A percentile compares a stretch with the other conserved stretches of the same genome.
Conservation (phyloP, 371 early-diverging fungal genomes). For the Circinella minor region DNA sequence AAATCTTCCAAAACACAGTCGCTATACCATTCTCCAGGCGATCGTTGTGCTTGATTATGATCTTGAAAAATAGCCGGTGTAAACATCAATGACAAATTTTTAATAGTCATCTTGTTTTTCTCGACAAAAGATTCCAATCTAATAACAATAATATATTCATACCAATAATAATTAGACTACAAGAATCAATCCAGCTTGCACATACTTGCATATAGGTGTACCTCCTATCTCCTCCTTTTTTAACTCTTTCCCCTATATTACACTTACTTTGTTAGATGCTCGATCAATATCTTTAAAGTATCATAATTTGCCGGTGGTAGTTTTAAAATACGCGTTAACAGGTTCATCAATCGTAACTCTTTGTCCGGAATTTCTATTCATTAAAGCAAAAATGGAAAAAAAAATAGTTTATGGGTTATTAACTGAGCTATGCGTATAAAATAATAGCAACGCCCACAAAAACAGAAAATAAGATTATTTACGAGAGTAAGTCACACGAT, state of each 20-base stretch:
- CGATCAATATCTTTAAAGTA: conserved; percentile 55
- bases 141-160: neutral
- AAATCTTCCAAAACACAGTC: conserved; percentile 57
- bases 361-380: conserved; percentile 54
- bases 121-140: conserved; percentile 49
- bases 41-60: conserved; percentile 48
- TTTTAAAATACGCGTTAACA: conserved; percentile 53
- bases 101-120: conserved; percentile 63
- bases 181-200: too few relatives aligned
- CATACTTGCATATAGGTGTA: too few relatives aligned
- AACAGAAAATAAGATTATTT: neutral
- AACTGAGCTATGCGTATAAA: too few relatives aligned
- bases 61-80: conserved; percentile 70
- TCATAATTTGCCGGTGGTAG: conserved; percentile 62
- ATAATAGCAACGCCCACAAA: too few relatives aligned
- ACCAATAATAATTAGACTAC: too few relatives aligned
- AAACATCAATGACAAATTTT: conserved; percentile 59
- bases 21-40: conserved; percentile 48
- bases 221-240: too few relatives aligned
- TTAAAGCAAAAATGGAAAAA: too few relatives aligned
- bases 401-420: neutral
- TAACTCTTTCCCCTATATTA: neutral
- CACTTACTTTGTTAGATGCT: conserved; percentile 57
- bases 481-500: conserved; percentile 64
- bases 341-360: conserved; percentile 51